Base-by-base conservation (phyloP, 805 yeast species). In the Ogataea pilisensis region DNA sequence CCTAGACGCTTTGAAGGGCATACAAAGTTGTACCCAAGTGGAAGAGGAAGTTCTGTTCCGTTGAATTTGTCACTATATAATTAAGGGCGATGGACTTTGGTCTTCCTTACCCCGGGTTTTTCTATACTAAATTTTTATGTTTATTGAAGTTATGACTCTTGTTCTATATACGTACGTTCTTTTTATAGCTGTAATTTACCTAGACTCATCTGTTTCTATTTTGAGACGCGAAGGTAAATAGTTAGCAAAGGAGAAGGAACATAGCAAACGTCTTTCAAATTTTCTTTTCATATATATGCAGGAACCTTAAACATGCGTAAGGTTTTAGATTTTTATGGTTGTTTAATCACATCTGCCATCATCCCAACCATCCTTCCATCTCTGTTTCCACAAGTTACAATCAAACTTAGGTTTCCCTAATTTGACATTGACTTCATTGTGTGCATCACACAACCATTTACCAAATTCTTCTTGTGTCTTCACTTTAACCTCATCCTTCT, bases 291-390 rank as follows among this genome's bases (percentile, higher is more conserved):
- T n/a, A n/a, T n/a, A n/a, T n/a, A n/a, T n/a, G n/a, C n/a, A n/a
- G n/a, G n/a, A n/a, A n/a, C n/a, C n/a, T n/a, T n/a, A n/a, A n/a
- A n/a, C n/a, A n/a, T n/a, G n/a, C n/a, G n/a, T n/a, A n/a, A n/a
- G n/a, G n/a, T n/a, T n/a, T n/a, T n/a, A n/a, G n/a, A n/a, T n/a
- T n/a, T n/a, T n/a, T n/a, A n/a, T n/a, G n/a, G n/a, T n/a, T 9
- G 11, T 29, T 43, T 48, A 69, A 43, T 73, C 76, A 49, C 78
- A 73, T 19, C 70, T 60, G 2, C 77, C 77, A 50, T 75, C 79
- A 28, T 84, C 83, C 96, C 96, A 89, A 0, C 97, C 97, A 53
- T 87, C 95, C 50, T 75, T 80, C 99, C 99, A 91, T 57, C 99
- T 79, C 54, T 85, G 78, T 58, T 82, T 82, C 99, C 99, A 93